phyloP scores from a whole-genome alignment of 208 protist genomes.

The Histomonas meleagridis region DNA sequence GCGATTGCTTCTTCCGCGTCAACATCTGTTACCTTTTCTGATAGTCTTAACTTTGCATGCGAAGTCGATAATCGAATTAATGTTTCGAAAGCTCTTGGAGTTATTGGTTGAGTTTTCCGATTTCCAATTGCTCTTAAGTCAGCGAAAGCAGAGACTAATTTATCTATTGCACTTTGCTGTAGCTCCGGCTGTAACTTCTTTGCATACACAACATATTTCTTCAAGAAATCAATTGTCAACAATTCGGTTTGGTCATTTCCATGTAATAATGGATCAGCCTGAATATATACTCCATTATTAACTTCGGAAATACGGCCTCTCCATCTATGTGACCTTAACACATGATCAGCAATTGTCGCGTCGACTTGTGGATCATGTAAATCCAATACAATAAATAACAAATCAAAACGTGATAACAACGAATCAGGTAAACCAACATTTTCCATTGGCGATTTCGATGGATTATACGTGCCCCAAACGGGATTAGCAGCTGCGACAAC shows the following conservation, averaged over 20 bases:
- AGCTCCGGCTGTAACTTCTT: constrained; percentile 52
- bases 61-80: constrained; percentile 77
- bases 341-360: constrained; percentile 74
- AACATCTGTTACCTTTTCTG: background rate
- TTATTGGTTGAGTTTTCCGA: constrained; percentile 62
- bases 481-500: constrained; percentile 98
- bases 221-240: constrained; percentile 79
- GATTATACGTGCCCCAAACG: constrained; percentile 89
- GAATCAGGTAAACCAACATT: constrained; percentile 62
- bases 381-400: constrained; percentile 97
- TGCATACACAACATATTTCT: constrained; percentile 80
- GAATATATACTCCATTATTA: constrained; percentile 25
- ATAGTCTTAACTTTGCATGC: constrained; percentile 65
- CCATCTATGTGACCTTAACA: constrained; percentile 51
- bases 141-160: constrained; percentile 69
- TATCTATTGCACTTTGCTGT: constrained; percentile 59
- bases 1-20: constrained; percentile 40
- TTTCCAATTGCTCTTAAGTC: constrained; percentile 61
- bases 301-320: background rate
- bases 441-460: constrained; percentile 66
- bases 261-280: constrained; percentile 40
- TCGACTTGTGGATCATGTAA: constrained; percentile 71
- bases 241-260: constrained; percentile 51
- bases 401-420: constrained; percentile 78
- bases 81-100: constrained; percentile 83